Percentiles rank a stretch among this genome's conserved stretches.
These are phyloP conservation scores for Chlamydomonas sp. DNA, from an alignment of 139 green algal species.

Conservation along the genomic window DNA sequence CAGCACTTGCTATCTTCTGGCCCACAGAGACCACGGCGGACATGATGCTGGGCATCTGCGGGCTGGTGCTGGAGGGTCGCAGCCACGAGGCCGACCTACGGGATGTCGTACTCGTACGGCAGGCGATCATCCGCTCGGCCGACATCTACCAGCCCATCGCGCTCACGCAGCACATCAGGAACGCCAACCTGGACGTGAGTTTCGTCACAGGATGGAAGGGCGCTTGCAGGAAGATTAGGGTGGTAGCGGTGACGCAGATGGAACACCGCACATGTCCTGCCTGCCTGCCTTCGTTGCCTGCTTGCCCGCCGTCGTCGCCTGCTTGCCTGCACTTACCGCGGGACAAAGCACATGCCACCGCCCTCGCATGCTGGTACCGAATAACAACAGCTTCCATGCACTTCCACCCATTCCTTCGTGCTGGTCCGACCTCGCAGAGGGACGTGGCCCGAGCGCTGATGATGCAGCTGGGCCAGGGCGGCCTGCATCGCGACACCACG, in stretches of 20 bases:
- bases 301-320: too few species aligned
- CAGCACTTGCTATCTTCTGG: neutral
- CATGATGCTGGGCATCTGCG: slow-evolving; percentile 29
- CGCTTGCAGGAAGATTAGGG: neutral
- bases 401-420: neutral
- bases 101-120: slow-evolving; percentile 30
- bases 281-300: too few species aligned
- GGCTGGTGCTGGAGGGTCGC: slow-evolving; percentile 9
- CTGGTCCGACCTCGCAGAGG: neutral
- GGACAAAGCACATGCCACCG: too few species aligned
- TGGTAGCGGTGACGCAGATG: too few species aligned
- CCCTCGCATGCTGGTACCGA: neutral
- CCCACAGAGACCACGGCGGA: slow-evolving; percentile 29
- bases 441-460: slow-evolving; percentile 17
- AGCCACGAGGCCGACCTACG: neutral
- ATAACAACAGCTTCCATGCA: neutral
- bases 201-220: neutral
- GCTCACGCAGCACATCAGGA: neutral
- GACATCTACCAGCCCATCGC: slow-evolving; percentile 21
- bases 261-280: too few species aligned
- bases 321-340: too few species aligned
- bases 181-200: slow-evolving; percentile 35
- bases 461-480: slow-evolving; percentile 6
- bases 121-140: slow-evolving; percentile 3
- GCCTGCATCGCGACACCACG: neutral